A percentile compares a stretch with the other conserved stretches of the same genome.
phyloP scores from a whole-genome alignment of 805 yeast species.

The Nakazawaea ernobii region DNA sequence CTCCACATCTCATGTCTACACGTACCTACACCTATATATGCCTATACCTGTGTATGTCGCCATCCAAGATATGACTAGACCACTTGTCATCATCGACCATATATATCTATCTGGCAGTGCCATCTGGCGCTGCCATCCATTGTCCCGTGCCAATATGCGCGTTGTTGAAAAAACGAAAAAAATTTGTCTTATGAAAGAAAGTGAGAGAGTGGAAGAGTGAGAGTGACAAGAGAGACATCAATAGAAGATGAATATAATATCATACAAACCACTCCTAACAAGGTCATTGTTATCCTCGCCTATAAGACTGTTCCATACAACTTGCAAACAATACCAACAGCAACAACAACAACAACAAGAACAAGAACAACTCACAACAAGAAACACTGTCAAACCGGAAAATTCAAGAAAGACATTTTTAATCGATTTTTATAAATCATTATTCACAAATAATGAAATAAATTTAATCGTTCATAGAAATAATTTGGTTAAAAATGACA shows the following conservation, averaged over 20 bases:
- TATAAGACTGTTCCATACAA: not conserved
- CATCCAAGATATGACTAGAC: too few relatives aligned
- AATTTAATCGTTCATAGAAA: slow-evolving; percentile 81
- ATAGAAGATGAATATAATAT: not conserved
- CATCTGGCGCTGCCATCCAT: too few relatives aligned
- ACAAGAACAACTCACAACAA: slow-evolving; percentile 4
- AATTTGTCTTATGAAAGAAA: not conserved
- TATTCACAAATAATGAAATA: slow-evolving; percentile 64
- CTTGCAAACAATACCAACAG: not conserved
- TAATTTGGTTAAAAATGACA: slow-evolving; percentile 67
- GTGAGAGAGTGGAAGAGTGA: not conserved
- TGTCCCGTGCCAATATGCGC: too few relatives aligned
- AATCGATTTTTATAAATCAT: slow-evolving; percentile 69
- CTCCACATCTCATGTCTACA: too few relatives aligned
- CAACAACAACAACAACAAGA: not conserved
- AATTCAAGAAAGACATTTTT: slow-evolving; percentile 81
- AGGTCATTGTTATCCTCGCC: not conserved
- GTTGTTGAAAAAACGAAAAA: too few relatives aligned
- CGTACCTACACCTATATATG: too few relatives aligned
- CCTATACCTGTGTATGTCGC: too few relatives aligned
- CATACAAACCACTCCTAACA: not conserved
- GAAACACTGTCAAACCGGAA: slow-evolving; percentile 54
- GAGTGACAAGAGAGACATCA: not conserved
- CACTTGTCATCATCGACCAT: too few relatives aligned
- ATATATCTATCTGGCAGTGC: too few relatives aligned